These are phyloP conservation scores for Mrakia blollopis DNA, from an alignment of 768 basidiomycete species.

Conservation along the genomic window DNA sequence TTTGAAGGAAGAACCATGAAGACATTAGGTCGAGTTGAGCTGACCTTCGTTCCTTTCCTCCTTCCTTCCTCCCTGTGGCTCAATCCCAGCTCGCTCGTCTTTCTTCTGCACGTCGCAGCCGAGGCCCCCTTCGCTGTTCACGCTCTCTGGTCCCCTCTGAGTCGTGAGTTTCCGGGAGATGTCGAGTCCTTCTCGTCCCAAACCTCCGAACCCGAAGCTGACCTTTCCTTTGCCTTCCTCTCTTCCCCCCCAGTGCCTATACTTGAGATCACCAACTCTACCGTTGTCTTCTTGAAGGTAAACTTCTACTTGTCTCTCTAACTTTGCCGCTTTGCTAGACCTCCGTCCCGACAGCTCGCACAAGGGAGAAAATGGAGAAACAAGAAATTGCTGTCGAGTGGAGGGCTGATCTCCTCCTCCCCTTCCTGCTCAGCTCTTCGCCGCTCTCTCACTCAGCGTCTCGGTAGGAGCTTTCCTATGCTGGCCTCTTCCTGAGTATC, in stretches of 20 bases:
- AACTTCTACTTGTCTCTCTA: too few relatives aligned
- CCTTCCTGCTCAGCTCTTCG: background rate
- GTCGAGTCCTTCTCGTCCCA: background rate
- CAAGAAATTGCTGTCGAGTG: too few relatives aligned
- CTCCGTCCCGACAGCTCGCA: too few relatives aligned
- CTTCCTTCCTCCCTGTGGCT: background rate
- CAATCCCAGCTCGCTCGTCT: background rate
- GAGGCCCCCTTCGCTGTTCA: background rate
- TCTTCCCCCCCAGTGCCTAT: background rate
- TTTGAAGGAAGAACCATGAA: too few relatives aligned
- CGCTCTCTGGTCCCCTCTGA: background rate
- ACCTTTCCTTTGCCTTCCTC: background rate
- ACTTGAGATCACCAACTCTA: background rate
- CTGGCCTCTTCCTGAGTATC: background rate
- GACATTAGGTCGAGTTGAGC: too few relatives aligned
- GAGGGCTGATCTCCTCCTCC: background rate
- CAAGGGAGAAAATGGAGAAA: background rate
- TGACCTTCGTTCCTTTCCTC: too few relatives aligned
- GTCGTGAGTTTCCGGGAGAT: background rate
- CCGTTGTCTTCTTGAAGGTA: background rate
- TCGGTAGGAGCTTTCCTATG: background rate
- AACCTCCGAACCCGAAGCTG: background rate
- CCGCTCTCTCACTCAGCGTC: background rate
- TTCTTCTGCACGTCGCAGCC: background rate
- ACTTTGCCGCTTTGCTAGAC: too few relatives aligned